Evolutionary conservation across 768 basidiomycete species (phyloP).

Genomic region (Kwoniella pini): DNA sequence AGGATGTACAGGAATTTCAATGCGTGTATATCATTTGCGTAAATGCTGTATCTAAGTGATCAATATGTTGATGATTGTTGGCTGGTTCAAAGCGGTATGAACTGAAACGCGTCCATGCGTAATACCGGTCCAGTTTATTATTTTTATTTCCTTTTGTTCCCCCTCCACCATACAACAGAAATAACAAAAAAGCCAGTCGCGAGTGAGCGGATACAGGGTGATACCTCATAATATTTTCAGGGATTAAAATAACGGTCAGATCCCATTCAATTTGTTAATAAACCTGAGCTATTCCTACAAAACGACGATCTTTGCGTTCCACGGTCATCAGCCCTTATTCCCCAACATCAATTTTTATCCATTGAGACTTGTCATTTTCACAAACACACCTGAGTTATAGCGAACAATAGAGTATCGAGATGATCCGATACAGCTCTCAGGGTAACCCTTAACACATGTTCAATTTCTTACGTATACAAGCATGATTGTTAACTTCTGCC

Average conservation of each 20-base stretch:
- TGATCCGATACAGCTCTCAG: neutral
- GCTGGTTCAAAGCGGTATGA: constrained; percentile 12
- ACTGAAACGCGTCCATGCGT: constrained; percentile 4
- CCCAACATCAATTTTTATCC: constrained; percentile 2
- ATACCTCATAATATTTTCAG: neutral
- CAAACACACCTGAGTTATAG: neutral
- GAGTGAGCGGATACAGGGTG: neutral
- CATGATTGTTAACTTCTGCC: too few species aligned
- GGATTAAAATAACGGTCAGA: neutral
- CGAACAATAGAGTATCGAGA: constrained; percentile 1
- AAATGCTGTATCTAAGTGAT: too few species aligned
- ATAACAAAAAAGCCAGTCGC: constrained; percentile 8
- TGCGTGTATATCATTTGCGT: too few species aligned
- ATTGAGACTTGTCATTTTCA: neutral
- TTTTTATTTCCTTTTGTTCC: neutral
- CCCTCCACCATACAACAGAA: neutral
- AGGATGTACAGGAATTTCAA: too few species aligned
- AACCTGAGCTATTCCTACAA: neutral
- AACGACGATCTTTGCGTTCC: constrained; percentile 12
- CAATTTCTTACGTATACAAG: too few species aligned
- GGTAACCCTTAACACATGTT: too few species aligned
- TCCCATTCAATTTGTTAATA: neutral
- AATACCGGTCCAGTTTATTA: neutral
- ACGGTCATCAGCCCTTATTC: neutral
- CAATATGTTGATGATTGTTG: too few species aligned